Percentiles rank a stretch among this genome's conserved stretches.
Evolutionary conservation across 1,139 yeast species (phyloP).

Genomic region (Saccharomyces hybrid): DNA sequence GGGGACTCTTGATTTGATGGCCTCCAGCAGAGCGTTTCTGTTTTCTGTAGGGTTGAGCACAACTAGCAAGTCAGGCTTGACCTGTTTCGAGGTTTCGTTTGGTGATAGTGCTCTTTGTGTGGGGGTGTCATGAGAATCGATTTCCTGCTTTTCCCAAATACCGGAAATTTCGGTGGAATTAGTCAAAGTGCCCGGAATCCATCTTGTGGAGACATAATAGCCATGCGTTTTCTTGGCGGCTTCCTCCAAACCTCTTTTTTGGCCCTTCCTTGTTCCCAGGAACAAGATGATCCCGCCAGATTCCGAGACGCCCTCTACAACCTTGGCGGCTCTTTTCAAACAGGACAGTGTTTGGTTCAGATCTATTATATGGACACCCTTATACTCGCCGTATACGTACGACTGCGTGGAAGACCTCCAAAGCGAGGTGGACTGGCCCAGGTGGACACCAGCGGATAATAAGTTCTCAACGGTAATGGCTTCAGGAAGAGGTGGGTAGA

Average conservation of each 20-base stretch:
- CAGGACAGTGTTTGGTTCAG: conserved; percentile 71
- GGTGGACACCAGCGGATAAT: conserved; percentile 88
- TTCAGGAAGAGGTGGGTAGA: conserved; percentile 46
- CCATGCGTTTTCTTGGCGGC: conserved; percentile 78
- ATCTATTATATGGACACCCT: conserved; percentile 84
- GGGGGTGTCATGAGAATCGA: conserved; percentile 54
- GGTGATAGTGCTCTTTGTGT: conserved; percentile 50
- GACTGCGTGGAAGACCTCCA: conserved; percentile 87
- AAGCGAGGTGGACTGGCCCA: conserved; percentile 78
- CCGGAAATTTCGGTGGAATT: conserved; percentile 72
- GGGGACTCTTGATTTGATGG: conserved; percentile 76
- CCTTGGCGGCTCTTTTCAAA: conserved; percentile 71
- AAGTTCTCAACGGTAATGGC: conserved; percentile 60
- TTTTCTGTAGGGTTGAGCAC: conserved; percentile 84
- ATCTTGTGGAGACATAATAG: conserved; percentile 72
- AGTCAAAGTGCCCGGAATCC: conserved; percentile 95
- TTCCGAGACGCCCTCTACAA: conserved; percentile 70
- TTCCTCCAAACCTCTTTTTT: conserved; percentile 61
- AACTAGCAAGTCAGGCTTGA: conserved; percentile 85
- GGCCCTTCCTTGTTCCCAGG: conserved; percentile 80
- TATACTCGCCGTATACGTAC: conserved; percentile 76
- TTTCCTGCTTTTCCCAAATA: conserved; percentile 53
- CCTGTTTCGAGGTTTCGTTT: conserved; percentile 38
- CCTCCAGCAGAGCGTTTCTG: conserved; percentile 73
- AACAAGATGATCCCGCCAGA: conserved; percentile 79